Percentiles rank a stretch among this genome's conserved stretches.
Evolutionary conservation across 176 grass and related monocot genomes (phyloP).

Genomic region (Calamus simplicifolius): DNA sequence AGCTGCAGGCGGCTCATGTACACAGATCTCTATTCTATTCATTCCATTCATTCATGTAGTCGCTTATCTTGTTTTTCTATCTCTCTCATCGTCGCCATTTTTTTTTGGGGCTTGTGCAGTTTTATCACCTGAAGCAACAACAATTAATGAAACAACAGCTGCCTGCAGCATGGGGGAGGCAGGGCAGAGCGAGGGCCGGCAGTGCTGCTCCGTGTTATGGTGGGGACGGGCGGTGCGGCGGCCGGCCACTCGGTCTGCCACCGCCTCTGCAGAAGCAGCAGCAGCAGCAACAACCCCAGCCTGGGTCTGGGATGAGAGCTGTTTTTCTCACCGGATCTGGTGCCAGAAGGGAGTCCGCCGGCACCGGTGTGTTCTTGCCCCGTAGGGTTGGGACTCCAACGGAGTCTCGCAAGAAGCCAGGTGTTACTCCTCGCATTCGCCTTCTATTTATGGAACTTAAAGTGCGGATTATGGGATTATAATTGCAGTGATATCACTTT

Average conservation of each 20-base stretch:
- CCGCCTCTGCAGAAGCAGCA: conserved; percentile 34
- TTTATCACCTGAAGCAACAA: conserved; percentile 66
- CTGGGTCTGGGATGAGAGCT: conserved; percentile 36
- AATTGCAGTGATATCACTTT: no score
- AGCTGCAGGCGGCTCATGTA: conserved; percentile 65
- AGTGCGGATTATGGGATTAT: no score
- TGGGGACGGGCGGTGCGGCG: not conserved
- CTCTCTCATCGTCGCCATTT: not conserved
- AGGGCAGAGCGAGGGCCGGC: conserved; percentile 9
- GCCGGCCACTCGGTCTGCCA: conserved; percentile 24
- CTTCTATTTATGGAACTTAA: no score
- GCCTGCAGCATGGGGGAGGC: conserved; percentile 1
- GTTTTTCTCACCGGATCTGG: conserved; percentile 46
- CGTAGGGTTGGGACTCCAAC: conserved; percentile 26
- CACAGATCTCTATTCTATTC: not conserved
- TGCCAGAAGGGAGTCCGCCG: conserved; percentile 56
- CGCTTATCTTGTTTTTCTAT: not conserved
- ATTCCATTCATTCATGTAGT: not conserved
- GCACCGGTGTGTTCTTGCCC: conserved; percentile 77
- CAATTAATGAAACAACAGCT: conserved; percentile 54
- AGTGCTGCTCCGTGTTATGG: not conserved
- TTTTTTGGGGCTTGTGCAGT: conserved; percentile 18
- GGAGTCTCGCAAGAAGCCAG: conserved; percentile 44
- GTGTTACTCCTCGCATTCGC: conserved; percentile 15
- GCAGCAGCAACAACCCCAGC: not conserved